phyloP scores from a whole-genome alignment of 176 grass and related monocot genomes.

The Eremochloa ophiuroides region DNA sequence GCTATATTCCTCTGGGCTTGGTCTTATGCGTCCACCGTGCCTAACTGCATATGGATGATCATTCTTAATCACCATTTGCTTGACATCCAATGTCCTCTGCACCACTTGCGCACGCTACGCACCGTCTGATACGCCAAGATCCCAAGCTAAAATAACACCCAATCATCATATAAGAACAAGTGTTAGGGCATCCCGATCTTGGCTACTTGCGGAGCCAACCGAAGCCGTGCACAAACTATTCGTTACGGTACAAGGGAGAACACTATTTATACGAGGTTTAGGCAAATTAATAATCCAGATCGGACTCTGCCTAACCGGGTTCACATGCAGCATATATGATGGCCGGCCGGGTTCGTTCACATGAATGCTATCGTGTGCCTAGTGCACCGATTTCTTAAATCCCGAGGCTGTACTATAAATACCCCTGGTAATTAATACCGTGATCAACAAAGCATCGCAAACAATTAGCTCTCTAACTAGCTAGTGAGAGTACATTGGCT shows the following conservation, averaged over 20 bases:
- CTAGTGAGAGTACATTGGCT: too few relatives aligned
- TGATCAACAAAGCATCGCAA: not conserved
- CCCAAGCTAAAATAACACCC: constrained; percentile 3
- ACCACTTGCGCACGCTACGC: not conserved
- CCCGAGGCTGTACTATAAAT: not conserved
- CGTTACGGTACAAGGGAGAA: not conserved
- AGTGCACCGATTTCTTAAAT: constrained; percentile 7
- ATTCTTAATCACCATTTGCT: not conserved
- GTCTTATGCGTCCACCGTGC: too few relatives aligned
- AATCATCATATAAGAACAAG: constrained; percentile 15
- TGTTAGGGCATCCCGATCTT: not conserved
- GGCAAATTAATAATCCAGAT: not conserved
- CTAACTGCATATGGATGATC: not conserved
- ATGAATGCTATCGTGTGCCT: not conserved
- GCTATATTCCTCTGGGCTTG: too few relatives aligned
- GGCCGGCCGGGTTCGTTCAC: constrained; percentile 1
- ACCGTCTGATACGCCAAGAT: constrained; percentile 11
- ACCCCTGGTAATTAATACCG: not conserved
- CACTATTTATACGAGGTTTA: not conserved
- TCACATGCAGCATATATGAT: not conserved
- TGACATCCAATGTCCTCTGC: not conserved
- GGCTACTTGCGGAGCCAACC: not conserved
- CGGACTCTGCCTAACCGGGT: not conserved
- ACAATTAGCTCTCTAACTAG: not conserved
- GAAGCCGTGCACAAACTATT: not conserved